phyloP scores from a whole-genome alignment of 2,329 filamentous ascomycete genomes.

The Truncatella angustata region DNA sequence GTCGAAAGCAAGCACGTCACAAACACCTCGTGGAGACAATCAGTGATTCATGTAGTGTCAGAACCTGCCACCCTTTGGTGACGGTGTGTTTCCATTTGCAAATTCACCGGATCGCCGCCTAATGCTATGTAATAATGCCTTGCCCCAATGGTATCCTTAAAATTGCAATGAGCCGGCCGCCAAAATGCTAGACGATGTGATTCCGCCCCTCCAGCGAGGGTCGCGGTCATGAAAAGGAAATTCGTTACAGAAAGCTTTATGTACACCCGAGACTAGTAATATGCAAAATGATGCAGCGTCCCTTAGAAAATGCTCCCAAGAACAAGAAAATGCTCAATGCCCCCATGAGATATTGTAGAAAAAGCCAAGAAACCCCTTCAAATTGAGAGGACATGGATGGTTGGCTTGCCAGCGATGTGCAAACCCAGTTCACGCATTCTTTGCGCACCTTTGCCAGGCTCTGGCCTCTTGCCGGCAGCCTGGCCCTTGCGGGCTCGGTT shows the following conservation, averaged over 20 bases:
- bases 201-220: constrained; percentile 1
- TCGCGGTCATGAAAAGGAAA: constrained; percentile 8
- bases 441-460: constrained; percentile 84
- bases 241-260: constrained; percentile 4
- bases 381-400: constrained; percentile 76
- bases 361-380: constrained; percentile 36
- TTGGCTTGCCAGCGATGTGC: constrained; percentile 77
- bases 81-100: constrained; percentile 9
- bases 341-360: too few species aligned
- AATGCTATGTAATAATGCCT: constrained; percentile 9
- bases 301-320: background rate
- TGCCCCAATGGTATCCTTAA: constrained; percentile 14
- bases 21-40: too few species aligned
- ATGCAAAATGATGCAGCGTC: background rate
- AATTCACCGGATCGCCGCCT: constrained; percentile 14
- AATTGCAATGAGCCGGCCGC: constrained; percentile 6
- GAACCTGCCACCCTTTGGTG: background rate
- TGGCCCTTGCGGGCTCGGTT: constrained; percentile 73
- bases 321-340: constrained; percentile 8
- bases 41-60: too few species aligned
- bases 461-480: constrained; percentile 61
- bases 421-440: constrained; percentile 91
- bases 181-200: constrained; percentile 5
- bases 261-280: background rate
- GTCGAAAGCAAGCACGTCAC: too few species aligned